phyloP scores from a whole-genome alignment of 257 asterid species.

The Verbascum thapsus region DNA sequence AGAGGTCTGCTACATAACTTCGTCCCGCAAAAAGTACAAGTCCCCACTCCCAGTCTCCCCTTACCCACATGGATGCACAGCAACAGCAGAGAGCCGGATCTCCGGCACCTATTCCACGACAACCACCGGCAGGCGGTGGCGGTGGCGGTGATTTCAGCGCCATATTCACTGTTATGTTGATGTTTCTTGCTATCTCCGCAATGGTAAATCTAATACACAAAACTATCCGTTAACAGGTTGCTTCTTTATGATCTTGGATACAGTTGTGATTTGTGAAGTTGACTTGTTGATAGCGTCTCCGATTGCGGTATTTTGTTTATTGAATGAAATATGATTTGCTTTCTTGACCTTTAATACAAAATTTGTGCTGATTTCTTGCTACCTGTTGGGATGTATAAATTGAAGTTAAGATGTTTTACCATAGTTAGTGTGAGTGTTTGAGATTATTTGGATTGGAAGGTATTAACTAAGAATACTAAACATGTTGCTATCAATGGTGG shows the following conservation, averaged over 20 bases:
- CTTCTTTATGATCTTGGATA: slow-evolving; percentile 1
- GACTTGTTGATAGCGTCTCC: slow-evolving; percentile 3
- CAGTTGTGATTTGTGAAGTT: slow-evolving; percentile 7
- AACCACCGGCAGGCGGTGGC: slow-evolving; percentile 31
- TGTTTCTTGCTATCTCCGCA: slow-evolving; percentile 48
- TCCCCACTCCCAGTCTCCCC: background rate
- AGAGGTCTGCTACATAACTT: too few relatives aligned
- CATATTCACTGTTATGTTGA: slow-evolving; percentile 44
- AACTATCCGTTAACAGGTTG: slow-evolving; percentile 3
- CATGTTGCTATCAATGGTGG: slow-evolving; percentile 1
- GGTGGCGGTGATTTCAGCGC: slow-evolving; percentile 57
- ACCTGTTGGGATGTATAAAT: background rate
- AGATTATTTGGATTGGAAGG: background rate
- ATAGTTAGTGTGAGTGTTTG: background rate
- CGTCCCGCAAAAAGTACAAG: background rate
- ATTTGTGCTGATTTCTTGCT: background rate
- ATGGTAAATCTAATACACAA: slow-evolving; percentile 42
- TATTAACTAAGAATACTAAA: background rate
- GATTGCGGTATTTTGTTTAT: background rate
- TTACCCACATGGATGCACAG: slow-evolving; percentile 63
- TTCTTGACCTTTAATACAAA: background rate
- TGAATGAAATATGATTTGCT: slow-evolving; percentile 14
- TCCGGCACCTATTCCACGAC: slow-evolving; percentile 35
- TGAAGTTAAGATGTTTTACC: background rate
- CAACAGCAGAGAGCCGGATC: slow-evolving; percentile 53